Evolutionary conservation across 2,329 filamentous ascomycete species (phyloP), one percentile per base, ranked within the genome.

Genomic region (Cyanodermella asteris): DNA sequence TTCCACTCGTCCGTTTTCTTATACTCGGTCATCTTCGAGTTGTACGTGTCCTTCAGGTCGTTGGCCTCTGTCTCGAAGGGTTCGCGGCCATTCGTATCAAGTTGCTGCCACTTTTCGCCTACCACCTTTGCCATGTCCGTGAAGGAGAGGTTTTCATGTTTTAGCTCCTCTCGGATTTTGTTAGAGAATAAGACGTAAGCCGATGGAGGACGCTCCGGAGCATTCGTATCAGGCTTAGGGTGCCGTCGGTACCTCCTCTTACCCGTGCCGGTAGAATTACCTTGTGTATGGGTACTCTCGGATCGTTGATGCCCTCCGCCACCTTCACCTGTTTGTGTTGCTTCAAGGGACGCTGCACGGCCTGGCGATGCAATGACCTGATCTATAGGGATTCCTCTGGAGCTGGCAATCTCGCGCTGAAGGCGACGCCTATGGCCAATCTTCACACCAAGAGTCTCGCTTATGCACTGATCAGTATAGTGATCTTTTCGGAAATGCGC

Each of bases 131-230:
- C 76, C 33, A 84, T 81, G 39, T 82, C 75, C 2, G 75, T 81
- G 38, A 87, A 87, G 1, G 71, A 74, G 4, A 84, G 50, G 23
- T 73, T 75, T 30, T 74, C 68, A 4, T 69, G 73, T 41, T 76
- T 80, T 13, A 84, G 49, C 13, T 75, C 66, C 37, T 84, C 77
- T 37, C 77, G 65, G 48, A 80, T 31, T 20, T 35, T 76, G 38
- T 84, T 84, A 1, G 77, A 82, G 40, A 87, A 87, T 10, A 84
- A 62, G 8, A 84, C 77, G 48, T 84, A 84, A 24, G 76, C 77
- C 4, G 76, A 84, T 1, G 75, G 73, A 2, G 77, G 74, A 13
- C 76, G 59, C 40, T 82, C 75, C 2, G 77, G 77, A 1, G 76
- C 76, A 49, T 77, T 68, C 30, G 80, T 72, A 36, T 87, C 77